These are phyloP conservation scores for Fusarium keratoplasticum DNA, from an alignment of 2,329 filamentous ascomycete species.

Conservation along the genomic window DNA sequence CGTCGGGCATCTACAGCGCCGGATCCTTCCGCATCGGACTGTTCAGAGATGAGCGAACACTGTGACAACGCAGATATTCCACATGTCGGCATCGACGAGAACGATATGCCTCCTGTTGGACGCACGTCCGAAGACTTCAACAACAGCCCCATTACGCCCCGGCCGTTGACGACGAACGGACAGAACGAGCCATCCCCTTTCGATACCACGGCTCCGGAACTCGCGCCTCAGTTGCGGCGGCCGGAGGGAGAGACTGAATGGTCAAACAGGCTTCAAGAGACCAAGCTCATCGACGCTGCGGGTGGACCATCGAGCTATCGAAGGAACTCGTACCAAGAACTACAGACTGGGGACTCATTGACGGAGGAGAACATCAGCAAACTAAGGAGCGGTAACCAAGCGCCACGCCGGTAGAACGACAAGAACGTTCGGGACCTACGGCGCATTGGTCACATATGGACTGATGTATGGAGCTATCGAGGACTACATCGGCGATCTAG, in stretches of 20 bases:
- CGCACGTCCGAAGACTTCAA: constrained; percentile 45
- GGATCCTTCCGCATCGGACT: constrained; percentile 54
- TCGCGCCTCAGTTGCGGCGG: constrained; percentile 48
- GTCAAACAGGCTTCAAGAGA: constrained; percentile 59
- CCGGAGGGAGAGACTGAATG: constrained; percentile 55
- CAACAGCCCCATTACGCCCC: constrained; percentile 54
- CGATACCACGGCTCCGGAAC: constrained; percentile 50
- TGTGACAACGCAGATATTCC: constrained; percentile 58
- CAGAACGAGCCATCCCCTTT: constrained; percentile 57
- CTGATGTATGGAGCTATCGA: constrained; percentile 15
- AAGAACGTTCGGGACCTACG: not conserved
- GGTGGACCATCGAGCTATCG: constrained; percentile 51
- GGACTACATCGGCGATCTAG: constrained; percentile 19
- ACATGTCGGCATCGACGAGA: constrained; percentile 49
- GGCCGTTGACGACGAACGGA: constrained; percentile 53
- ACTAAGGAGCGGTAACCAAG: constrained; percentile 53
- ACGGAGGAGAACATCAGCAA: constrained; percentile 67
- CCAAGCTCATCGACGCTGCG: constrained; percentile 60
- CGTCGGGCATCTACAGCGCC: constrained; percentile 39
- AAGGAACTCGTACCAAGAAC: constrained; percentile 51
- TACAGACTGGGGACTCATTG: constrained; percentile 56
- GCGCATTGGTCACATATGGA: constrained; percentile 5
- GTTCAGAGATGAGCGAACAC: constrained; percentile 58
- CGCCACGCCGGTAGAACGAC: constrained; percentile 26
- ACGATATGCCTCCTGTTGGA: constrained; percentile 22